Percentiles rank a stretch among this genome's conserved stretches.
phyloP scores from a whole-genome alignment of 495 filamentous ascomycete species.

The Neurospora sp. region DNA sequence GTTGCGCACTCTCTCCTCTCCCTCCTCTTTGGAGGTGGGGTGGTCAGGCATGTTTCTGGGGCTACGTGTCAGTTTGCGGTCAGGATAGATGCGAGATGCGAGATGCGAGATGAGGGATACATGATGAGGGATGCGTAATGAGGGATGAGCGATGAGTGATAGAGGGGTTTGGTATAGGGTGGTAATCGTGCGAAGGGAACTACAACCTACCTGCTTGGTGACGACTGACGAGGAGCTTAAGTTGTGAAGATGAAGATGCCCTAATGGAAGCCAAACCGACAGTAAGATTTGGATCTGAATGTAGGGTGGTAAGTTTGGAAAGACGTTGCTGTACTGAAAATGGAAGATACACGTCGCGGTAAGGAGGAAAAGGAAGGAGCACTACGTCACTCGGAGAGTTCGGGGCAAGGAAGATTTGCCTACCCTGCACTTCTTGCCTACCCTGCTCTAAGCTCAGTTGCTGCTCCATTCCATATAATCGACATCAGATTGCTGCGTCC shows the following conservation, averaged over 20 bases:
- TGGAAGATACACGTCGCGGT: not conserved
- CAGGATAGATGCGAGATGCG: too few relatives aligned
- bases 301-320: too few relatives aligned
- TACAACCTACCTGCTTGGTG: not conserved
- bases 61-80: too few relatives aligned
- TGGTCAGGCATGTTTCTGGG: too few relatives aligned
- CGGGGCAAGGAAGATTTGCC: not conserved
- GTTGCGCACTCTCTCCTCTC: too few relatives aligned
- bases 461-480: not conserved
- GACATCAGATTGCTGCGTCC: not conserved
- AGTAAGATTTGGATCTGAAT: too few relatives aligned
- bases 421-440: too few relatives aligned
- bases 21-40: too few relatives aligned
- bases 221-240: not conserved
- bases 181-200: too few relatives aligned
- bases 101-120: too few relatives aligned
- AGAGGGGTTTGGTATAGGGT: not conserved
- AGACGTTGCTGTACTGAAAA: too few relatives aligned
- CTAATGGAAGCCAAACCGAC: not conserved
- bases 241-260: not conserved
- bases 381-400: not conserved
- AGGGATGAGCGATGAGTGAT: not conserved
- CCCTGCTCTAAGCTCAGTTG: not conserved
- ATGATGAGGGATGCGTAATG: too few relatives aligned
- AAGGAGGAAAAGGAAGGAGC: not conserved